These are phyloP conservation scores for Dipteronia dyeriana DNA, from an alignment of 345 rosid species.

Conservation along the genomic window DNA sequence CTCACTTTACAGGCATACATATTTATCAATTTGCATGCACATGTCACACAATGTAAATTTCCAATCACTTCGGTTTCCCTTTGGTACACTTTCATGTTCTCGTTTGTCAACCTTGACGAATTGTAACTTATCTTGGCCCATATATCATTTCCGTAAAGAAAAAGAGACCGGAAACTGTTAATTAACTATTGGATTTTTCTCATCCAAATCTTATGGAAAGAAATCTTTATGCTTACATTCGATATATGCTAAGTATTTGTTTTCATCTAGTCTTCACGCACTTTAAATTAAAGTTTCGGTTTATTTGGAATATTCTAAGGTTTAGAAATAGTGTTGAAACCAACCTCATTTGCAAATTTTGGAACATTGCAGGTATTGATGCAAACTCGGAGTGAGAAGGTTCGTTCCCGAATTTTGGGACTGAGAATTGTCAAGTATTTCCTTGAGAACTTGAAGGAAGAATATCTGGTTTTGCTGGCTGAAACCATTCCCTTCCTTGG, in stretches of 20 bases:
- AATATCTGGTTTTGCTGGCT: slow-evolving; percentile 68
- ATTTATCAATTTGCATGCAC: neutral
- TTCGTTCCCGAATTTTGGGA: slow-evolving; percentile 73
- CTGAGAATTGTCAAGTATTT: slow-evolving; percentile 73
- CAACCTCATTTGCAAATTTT: neutral
- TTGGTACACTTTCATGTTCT: neutral
- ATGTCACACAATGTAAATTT: neutral
- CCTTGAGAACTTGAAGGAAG: slow-evolving; percentile 81
- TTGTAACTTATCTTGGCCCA: neutral
- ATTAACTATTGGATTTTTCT: too few species aligned
- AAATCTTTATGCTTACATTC: neutral
- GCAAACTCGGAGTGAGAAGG: slow-evolving; percentile 89
- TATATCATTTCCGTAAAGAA: neutral
- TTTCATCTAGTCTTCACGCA: neutral
- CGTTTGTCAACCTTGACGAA: neutral
- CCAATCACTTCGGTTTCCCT: neutral
- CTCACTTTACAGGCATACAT: neutral
- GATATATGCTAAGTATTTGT: neutral
- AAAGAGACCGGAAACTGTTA: neutral
- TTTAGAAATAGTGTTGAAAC: neutral
- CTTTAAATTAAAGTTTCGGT: neutral
- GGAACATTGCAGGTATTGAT: slow-evolving; percentile 58
- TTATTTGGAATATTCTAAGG: neutral
- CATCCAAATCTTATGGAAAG: too few species aligned
- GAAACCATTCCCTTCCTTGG: slow-evolving; percentile 93